Evolutionary conservation across 2,329 filamentous ascomycete genomes (phyloP), one percentile per base, ranked within the genome.

Genomic region (Cladosporium halotolerans): DNA sequence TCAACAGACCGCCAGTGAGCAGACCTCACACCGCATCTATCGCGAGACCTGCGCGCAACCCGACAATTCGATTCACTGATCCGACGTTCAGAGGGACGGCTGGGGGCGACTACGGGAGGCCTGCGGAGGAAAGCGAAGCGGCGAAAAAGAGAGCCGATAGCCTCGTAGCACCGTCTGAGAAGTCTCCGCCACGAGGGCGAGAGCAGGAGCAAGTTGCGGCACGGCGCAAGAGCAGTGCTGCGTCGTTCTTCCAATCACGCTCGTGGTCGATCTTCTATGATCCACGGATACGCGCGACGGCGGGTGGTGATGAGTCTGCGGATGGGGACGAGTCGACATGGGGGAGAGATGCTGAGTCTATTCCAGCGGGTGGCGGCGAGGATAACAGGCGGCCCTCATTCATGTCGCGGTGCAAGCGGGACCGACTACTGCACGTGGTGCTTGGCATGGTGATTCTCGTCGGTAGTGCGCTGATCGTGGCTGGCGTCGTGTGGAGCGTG

Each of bases 401-500:
- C 16, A 3, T 51, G 9, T 16, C 13, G 16, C 39, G 48, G 16
- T 51, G 48, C 32, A 51, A 44, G 9, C 19, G 10, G 4, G 48
- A 51, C 10, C 41, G 41, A 31, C 32, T 51, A 2, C 16, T 51
- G 40, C 48, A 51, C 9, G 31, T 34, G 6, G 39, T 51, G 10
- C 31, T 51, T 2, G 48, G 40, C 16, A 51, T 51, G 48, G 40
- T 51, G 8, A 8, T 51, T 2, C 18, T 51, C 7, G 32, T 51
- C 8, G 48, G 48, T 9, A 34, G 40, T 23, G 48, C 40, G 13
- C 18, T 51, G 40, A 51, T 51, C n/a, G 32, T 51, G 7, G 40
- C 40, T 9, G 48, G 48, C 9, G 40, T 51, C 10, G 33, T 51
- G 13, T 51, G 48, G 48, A 51, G 39, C 32, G 48, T 44, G 40